phyloP scores from a whole-genome alignment of 768 basidiomycete species.

The Tephrocybe rancida region DNA sequence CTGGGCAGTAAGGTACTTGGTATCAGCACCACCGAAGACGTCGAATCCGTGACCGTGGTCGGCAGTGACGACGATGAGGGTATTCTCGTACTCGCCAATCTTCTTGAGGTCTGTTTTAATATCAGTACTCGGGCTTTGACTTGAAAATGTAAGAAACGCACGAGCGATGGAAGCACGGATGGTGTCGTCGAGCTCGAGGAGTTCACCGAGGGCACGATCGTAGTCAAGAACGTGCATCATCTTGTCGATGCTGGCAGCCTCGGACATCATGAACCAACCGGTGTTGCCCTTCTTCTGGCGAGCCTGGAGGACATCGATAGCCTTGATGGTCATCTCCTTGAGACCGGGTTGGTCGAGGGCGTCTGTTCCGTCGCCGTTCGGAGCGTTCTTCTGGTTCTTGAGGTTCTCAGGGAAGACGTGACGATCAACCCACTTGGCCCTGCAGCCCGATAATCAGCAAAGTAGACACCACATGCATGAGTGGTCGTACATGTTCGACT shows the following conservation, averaged over 20 bases:
- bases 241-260: conserved; percentile 48
- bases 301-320: conserved; percentile 44
- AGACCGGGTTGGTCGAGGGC: conserved; percentile 47
- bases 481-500: conserved; percentile 21
- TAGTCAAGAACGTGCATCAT: conserved; percentile 53
- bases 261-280: conserved; percentile 52
- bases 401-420: conserved; percentile 40
- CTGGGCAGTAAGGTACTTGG: conserved; percentile 25
- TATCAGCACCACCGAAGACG: conserved; percentile 33
- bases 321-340: conserved; percentile 50
- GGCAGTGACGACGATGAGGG: conserved; percentile 46
- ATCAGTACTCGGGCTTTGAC: not conserved
- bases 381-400: conserved; percentile 36
- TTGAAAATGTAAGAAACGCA: conserved; percentile 19
- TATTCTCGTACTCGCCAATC: conserved; percentile 44
- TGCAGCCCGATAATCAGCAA: conserved; percentile 11
- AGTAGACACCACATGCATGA: not conserved
- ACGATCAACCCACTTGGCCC: conserved; percentile 49
- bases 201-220: conserved; percentile 46
- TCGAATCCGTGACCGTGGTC: conserved; percentile 52
- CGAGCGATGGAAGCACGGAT: conserved; percentile 43
- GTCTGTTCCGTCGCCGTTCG: conserved; percentile 43
- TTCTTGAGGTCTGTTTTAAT: conserved; percentile 37
- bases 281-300: conserved; percentile 34
- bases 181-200: conserved; percentile 47